phyloP scores from a whole-genome alignment of 441 rosid species.

The Gossypium trilobum region DNA sequence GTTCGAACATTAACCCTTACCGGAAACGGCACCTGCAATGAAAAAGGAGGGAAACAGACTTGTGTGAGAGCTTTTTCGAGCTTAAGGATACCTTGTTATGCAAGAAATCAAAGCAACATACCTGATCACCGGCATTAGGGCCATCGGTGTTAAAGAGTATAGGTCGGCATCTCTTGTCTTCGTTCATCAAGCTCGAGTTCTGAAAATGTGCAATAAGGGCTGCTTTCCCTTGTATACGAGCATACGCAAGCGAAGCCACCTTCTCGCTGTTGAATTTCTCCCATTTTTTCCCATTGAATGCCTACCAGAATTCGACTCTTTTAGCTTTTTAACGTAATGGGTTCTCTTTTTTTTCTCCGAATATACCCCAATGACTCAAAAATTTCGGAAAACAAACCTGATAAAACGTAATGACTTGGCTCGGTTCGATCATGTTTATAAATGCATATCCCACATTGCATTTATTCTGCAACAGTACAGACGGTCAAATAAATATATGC shows the following conservation, averaged over 20 bases:
- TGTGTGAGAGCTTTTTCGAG: background rate
- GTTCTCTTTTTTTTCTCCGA: background rate
- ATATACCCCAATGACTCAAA: background rate
- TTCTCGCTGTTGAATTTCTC: slow-evolving; percentile 74
- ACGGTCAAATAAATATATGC: slow-evolving; percentile 13
- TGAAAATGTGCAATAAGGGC: slow-evolving; percentile 71
- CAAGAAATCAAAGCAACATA: background rate
- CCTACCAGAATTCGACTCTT: slow-evolving; percentile 25
- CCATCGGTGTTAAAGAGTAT: slow-evolving; percentile 68
- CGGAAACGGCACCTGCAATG: slow-evolving; percentile 53
- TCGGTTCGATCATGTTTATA: slow-evolving; percentile 59
- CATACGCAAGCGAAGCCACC: slow-evolving; percentile 66
- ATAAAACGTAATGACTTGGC: slow-evolving; percentile 49
- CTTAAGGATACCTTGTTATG: background rate
- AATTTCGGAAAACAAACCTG: slow-evolving; percentile 32
- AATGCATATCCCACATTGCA: slow-evolving; percentile 78
- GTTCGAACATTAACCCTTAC: slow-evolving; percentile 46
- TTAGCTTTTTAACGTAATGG: background rate
- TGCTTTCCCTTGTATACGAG: slow-evolving; percentile 65
- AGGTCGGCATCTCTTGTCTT: slow-evolving; percentile 67
- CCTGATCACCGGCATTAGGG: slow-evolving; percentile 72
- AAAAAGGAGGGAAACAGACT: background rate
- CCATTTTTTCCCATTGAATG: slow-evolving; percentile 71
- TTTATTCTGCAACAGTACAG: slow-evolving; percentile 47
- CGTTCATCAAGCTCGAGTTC: slow-evolving; percentile 76